Evolutionary conservation across 305 asterid genomes (phyloP).

Genomic region (Vinca major): DNA sequence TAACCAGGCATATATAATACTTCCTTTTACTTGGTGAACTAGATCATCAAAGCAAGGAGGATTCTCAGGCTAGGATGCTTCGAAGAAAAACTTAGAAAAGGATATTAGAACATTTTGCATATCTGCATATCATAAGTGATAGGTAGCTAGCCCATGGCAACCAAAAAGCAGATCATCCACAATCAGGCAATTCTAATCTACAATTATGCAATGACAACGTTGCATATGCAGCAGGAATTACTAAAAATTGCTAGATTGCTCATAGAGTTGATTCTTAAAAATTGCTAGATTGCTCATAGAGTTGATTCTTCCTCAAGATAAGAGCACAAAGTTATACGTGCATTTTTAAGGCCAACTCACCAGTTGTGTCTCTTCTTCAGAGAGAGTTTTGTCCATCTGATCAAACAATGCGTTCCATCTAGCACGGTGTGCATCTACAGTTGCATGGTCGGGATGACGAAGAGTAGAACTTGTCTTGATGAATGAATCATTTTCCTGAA

Average conservation of each 20-base stretch:
- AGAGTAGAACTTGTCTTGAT: constrained; percentile 17
- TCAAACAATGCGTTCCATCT: constrained; percentile 64
- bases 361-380: constrained; percentile 73
- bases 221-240: neutral
- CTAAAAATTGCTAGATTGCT: neutral
- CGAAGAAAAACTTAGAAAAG: neutral
- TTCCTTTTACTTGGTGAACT: neutral
- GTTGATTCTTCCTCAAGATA: neutral
- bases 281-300: neutral
- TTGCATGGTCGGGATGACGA: constrained; percentile 29
- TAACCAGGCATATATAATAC: neutral
- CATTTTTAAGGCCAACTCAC: constrained; percentile 31
- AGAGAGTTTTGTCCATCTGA: constrained; percentile 67
- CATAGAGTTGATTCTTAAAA: neutral
- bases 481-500: constrained; percentile 27
- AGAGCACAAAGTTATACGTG: neutral
- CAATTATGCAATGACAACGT: neutral
- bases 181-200: neutral
- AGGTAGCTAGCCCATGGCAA: neutral
- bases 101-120: neutral
- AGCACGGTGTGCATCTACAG: constrained; percentile 43
- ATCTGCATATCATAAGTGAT: neutral
- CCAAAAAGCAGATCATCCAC: neutral
- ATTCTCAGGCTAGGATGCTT: neutral
- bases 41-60: neutral